These are phyloP conservation scores for Chenopodium album DNA, from an alignment of 148 eudicot genomes.

Conservation along the genomic window DNA sequence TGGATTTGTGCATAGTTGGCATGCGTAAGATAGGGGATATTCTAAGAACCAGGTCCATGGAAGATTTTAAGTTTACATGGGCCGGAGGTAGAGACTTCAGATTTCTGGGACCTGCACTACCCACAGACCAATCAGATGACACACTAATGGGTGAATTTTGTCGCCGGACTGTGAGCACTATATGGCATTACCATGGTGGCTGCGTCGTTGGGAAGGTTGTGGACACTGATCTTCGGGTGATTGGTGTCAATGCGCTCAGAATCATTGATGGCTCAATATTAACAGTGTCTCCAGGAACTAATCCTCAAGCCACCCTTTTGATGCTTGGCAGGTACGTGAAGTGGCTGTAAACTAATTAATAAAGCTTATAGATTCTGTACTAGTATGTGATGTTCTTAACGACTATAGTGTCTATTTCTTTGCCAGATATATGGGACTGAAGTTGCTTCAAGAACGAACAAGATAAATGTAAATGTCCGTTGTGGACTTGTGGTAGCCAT, in stretches of 20 bases:
- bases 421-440: constrained; percentile 66
- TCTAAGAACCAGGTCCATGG: constrained; percentile 63
- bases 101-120: constrained; percentile 72
- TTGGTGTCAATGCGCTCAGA: constrained; percentile 61
- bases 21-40: constrained; percentile 61
- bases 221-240: constrained; percentile 59
- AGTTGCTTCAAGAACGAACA: constrained; percentile 44
- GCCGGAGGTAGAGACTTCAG: constrained; percentile 56
- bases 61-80: constrained; percentile 57
- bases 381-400: not conserved
- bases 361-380: not conserved
- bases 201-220: constrained; percentile 87
- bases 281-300: constrained; percentile 81
- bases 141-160: constrained; percentile 67
- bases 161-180: constrained; percentile 61
- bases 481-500: not conserved
- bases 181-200: constrained; percentile 98
- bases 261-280: constrained; percentile 80
- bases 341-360: not conserved
- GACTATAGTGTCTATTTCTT: not conserved
- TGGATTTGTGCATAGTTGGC: constrained; percentile 68
- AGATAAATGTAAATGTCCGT: constrained; percentile 24
- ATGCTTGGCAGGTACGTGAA: constrained; percentile 80
- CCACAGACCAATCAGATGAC: constrained; percentile 54
- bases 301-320: constrained; percentile 89